A percentile compares a stretch with the other conserved stretches of the same genome.
Conservation (phyloP, 164 flowering plant species). For the Annona cherimola region DNA sequence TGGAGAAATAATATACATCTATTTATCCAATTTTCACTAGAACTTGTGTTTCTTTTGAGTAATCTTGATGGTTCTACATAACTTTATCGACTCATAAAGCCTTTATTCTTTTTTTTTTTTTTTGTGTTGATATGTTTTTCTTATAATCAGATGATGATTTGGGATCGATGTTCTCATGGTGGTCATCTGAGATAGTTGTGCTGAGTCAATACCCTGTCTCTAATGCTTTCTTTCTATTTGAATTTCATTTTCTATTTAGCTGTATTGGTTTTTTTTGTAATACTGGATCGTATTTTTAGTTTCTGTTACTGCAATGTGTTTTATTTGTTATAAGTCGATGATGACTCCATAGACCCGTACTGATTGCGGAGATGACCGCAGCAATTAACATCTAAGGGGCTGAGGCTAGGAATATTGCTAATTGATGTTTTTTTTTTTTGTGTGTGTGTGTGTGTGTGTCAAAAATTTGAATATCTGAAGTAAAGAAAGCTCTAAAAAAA, state of each 20-base stretch:
- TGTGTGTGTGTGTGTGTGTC: too few relatives aligned
- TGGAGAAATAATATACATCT: background rate
- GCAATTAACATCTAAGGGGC: slow-evolving; percentile 23
- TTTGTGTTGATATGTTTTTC: background rate
- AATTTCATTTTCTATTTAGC: background rate
- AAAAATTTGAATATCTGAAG: too few relatives aligned
- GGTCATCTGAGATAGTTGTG: background rate
- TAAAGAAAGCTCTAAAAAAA: too few relatives aligned
- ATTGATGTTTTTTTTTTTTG: background rate
- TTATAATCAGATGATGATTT: too few relatives aligned
- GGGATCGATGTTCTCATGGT: background rate
- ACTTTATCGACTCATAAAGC: too few relatives aligned
- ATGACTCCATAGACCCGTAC: slow-evolving; percentile 21
- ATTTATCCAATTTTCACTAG: background rate
- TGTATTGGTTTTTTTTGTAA: background rate
- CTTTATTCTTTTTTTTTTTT: too few relatives aligned
- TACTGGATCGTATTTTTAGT: background rate
- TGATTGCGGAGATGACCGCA: background rate
- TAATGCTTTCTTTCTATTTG: background rate
- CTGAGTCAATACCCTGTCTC: background rate
- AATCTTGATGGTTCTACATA: background rate
- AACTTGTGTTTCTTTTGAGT: background rate
- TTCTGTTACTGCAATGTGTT: too few relatives aligned
- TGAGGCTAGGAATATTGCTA: slow-evolving; percentile 6
- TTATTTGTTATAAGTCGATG: slow-evolving; percentile 1